Percentiles rank a stretch among this genome's conserved stretches.
These are phyloP conservation scores for Gomphus sp. DNA, from an alignment of 1,284 basidiomycete genomes.

Conservation along the genomic window DNA sequence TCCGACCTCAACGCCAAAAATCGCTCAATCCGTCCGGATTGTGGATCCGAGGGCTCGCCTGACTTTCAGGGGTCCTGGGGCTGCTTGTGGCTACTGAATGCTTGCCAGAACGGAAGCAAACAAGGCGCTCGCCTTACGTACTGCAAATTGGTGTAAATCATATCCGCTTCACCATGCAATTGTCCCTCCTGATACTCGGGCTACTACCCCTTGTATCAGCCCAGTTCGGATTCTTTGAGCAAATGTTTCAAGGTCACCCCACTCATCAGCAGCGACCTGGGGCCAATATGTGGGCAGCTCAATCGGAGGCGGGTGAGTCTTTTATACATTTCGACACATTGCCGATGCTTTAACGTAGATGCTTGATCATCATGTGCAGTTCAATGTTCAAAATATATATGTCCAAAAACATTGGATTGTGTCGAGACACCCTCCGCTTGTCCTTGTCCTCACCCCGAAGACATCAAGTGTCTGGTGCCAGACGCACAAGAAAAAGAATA, in stretches of 20 bases:
- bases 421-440: conserved; percentile 44
- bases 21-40: too few relatives aligned
- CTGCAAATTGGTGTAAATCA: too few relatives aligned
- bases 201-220: conserved; percentile 8
- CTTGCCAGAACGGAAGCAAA: too few relatives aligned
- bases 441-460: conserved; percentile 51
- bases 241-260: conserved; percentile 5
- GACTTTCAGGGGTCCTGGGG: too few relatives aligned
- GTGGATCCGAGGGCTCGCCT: too few relatives aligned
- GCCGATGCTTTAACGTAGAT: not conserved
- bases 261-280: conserved; percentile 3
- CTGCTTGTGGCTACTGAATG: too few relatives aligned
- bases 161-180: not conserved
- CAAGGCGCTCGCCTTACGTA: too few relatives aligned
- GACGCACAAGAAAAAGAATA: conserved; percentile 33
- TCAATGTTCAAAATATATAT: conserved; percentile 50
- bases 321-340: not conserved
- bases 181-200: not conserved
- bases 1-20: too few relatives aligned
- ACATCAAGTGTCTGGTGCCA: conserved; percentile 49
- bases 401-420: conserved; percentile 51
- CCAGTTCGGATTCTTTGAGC: conserved; percentile 7
- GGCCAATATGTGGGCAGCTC: conserved; percentile 2
- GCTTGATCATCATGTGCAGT: conserved; percentile 28
- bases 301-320: conserved; percentile 5